Conservation (phyloP, 345 rosid species). For the Eucalyptus fibrosa region DNA sequence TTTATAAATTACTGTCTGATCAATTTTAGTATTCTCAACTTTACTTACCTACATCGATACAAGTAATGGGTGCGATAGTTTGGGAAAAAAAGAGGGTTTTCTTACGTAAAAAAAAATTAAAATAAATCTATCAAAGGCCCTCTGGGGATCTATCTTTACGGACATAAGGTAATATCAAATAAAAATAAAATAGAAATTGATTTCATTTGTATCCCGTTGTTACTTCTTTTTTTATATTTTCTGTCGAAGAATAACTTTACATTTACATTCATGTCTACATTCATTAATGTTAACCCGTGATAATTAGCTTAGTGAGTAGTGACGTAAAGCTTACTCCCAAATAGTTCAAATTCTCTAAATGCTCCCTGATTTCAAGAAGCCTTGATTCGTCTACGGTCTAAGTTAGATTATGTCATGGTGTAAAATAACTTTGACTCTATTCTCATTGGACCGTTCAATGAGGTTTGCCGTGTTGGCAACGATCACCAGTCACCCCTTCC, state of each 20-base stretch:
- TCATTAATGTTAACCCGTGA: background rate
- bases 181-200: background rate
- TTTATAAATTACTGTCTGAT: background rate
- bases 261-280: background rate
- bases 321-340: background rate
- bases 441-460: background rate
- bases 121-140: background rate
- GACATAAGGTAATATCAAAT: background rate
- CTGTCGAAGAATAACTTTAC: background rate
- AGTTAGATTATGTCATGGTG: background rate
- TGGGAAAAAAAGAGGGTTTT: background rate
- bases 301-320: background rate
- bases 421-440: background rate
- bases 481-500: background rate
- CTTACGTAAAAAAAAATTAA: background rate
- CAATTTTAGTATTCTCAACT: background rate
- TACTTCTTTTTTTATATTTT: background rate
- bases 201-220: background rate
- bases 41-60: background rate
- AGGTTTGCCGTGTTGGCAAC: background rate
- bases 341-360: background rate
- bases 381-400: background rate
- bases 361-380: background rate
- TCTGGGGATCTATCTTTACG: background rate
- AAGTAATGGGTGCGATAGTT: background rate